phyloP scores from a whole-genome alignment of 495 filamentous ascomycete species.

The Filosporella fistucella region DNA sequence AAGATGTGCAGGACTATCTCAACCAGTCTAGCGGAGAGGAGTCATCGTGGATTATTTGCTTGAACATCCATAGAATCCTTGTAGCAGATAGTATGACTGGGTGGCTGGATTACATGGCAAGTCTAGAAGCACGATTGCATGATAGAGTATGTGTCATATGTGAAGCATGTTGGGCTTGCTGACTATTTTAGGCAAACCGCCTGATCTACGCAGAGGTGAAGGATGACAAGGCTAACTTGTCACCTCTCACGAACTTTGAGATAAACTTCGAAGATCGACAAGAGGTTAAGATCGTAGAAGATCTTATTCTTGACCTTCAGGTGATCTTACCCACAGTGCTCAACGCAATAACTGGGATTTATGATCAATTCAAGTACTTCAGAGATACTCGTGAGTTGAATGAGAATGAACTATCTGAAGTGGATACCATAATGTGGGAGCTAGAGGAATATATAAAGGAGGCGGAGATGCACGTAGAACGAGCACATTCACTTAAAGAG shows the following conservation, averaged over 20 bases:
- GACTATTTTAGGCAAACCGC: conserved; percentile 8
- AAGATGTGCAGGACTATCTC: too few species aligned
- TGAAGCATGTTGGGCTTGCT: not conserved
- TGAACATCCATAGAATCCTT: conserved; percentile 13
- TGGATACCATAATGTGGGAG: conserved; percentile 3
- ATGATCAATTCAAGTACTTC: not conserved
- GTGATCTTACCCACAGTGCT: conserved; percentile 9
- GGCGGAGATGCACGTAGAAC: conserved; percentile 6
- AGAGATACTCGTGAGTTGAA: not conserved
- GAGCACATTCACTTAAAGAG: conserved; percentile 4
- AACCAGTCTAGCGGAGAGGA: not conserved
- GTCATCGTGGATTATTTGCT: not conserved
- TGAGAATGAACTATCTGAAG: not conserved
- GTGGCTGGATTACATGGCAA: conserved; percentile 17
- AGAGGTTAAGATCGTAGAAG: conserved; percentile 13
- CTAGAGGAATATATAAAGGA: conserved; percentile 12
- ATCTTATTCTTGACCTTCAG: conserved; percentile 14
- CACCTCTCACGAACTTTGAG: conserved; percentile 13
- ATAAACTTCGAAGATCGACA: conserved; percentile 21
- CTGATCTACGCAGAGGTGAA: conserved; percentile 9
- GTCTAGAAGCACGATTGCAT: conserved; percentile 7
- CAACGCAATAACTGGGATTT: conserved; percentile 3
- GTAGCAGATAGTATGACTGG: conserved; percentile 10
- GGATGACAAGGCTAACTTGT: conserved; percentile 6
- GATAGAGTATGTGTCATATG: too few species aligned